Evolutionary conservation across 78 protist genomes (phyloP).

Genomic region (Protostelium mycophagum): DNA sequence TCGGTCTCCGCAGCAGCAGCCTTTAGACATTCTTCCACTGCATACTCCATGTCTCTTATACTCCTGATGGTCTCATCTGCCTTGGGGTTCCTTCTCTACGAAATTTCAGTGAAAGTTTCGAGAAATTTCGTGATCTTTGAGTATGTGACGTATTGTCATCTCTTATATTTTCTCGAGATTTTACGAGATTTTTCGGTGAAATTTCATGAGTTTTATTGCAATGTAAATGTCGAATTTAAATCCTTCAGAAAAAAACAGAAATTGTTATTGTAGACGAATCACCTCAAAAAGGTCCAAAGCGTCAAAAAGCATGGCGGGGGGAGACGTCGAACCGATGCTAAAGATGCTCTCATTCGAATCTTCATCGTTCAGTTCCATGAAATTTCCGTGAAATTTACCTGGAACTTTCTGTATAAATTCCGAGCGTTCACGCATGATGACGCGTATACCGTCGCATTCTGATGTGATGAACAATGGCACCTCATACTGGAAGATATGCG

Average conservation of each 20-base stretch:
- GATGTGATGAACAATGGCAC: background rate
- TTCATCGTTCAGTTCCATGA: background rate
- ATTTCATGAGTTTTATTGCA: background rate
- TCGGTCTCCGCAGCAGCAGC: conserved; percentile 76
- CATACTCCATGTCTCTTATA: conserved; percentile 35
- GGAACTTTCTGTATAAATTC: background rate
- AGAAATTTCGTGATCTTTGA: too few species aligned
- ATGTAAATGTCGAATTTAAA: too few species aligned
- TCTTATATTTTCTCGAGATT: too few species aligned
- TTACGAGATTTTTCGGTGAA: too few species aligned
- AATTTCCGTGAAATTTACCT: background rate
- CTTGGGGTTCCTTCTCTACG: conserved; percentile 39
- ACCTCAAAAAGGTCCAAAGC: conserved; percentile 62
- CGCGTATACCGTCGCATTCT: background rate
- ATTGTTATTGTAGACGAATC: background rate
- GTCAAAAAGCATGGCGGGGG: conserved; percentile 70
- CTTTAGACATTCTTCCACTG: conserved; percentile 71
- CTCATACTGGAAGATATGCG: background rate
- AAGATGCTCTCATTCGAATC: conserved; percentile 25
- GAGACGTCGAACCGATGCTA: conserved; percentile 53
- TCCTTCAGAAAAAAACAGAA: too few species aligned
- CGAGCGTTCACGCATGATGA: background rate
- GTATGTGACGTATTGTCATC: too few species aligned
- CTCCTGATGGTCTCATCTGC: conserved; percentile 68
- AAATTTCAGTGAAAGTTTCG: background rate